Base-by-base conservation (phyloP, 176 grass and related monocot species). In the Puccinellia tenuiflora region DNA sequence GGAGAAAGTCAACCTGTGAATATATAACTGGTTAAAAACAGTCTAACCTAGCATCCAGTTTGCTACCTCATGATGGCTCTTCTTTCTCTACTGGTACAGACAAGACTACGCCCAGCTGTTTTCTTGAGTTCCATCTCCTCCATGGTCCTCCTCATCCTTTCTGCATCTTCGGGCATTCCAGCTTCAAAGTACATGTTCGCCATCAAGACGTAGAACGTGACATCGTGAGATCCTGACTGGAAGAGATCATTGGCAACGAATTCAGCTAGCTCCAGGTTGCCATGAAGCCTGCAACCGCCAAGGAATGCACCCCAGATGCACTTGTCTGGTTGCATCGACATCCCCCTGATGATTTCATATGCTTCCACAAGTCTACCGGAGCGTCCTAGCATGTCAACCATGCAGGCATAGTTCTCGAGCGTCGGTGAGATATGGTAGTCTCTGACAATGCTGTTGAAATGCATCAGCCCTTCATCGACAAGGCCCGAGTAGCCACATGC, bases 381-480 rank as follows among this genome's bases (percentile, higher is more conserved):
- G 17, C 95, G 90, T 1, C 92, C 94, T n/a, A 97, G 83, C 86
- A 94, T 83, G 80, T 90, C 81, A 14, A 94, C 90, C 53, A 94
- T 85, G 69, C 92, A 98, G 64, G 95, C 83, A 12, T 86, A 98
- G 60, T 98, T 91, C 82, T 91, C 92, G 38, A 95, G 72, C 12
- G 80, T 90, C 0, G 88, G 95, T 0, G 66, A 57, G 21, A 91
- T 82, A 17, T 53, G 77, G 60, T 88, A 86, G 13, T 90, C 72
- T 5, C 22, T 80, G 43, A 79, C 47, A 47, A 98, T 95, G 86
- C 88, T 90, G 46, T 95, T 81, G 47, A 98, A 93, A 86, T 88
- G 82, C 79, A 37, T 85, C 59, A 94, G 40, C 16, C 92, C 95
- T 83, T 98, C 88, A 3, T 91, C 83, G 0, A 98, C 76, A 21